These are phyloP conservation scores for Pyricularia grisea DNA, from an alignment of 2,329 filamentous ascomycete species.

Conservation along the genomic window DNA sequence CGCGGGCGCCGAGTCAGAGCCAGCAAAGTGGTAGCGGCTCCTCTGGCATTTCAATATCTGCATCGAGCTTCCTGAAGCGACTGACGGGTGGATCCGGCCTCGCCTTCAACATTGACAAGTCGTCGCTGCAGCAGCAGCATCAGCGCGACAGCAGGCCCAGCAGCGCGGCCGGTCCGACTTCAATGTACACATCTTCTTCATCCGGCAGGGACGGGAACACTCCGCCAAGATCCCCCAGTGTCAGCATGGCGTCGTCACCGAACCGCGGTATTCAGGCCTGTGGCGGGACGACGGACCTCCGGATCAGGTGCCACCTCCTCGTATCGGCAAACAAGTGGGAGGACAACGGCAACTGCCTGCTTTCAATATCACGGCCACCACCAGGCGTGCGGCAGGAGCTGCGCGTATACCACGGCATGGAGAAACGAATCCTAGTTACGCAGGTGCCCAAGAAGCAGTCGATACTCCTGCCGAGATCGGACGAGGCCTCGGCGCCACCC, in stretches of 20 bases:
- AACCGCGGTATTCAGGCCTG: constrained; percentile 31
- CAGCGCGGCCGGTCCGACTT: constrained; percentile 35
- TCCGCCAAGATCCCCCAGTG: constrained; percentile 46
- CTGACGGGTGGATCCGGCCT: constrained; percentile 60
- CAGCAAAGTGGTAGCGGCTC: constrained; percentile 48
- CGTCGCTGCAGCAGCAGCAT: constrained; percentile 57
- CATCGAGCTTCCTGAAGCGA: constrained; percentile 66
- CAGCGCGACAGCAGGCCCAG: constrained; percentile 29
- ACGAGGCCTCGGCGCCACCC: constrained; percentile 26
- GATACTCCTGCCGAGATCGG: not conserved
- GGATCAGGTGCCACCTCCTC: constrained; percentile 77
- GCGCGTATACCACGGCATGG: constrained; percentile 53
- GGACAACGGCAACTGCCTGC: constrained; percentile 74
- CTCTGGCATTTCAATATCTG: constrained; percentile 46
- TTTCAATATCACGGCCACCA: constrained; percentile 74
- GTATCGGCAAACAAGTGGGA: constrained; percentile 75
- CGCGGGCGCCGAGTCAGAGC: constrained; percentile 45
- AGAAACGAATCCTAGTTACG: constrained; percentile 78
- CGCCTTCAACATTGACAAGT: constrained; percentile 73
- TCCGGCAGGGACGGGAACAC: constrained; percentile 32
- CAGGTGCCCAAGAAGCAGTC: constrained; percentile 52
- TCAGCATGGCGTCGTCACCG: constrained; percentile 41
- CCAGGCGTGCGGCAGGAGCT: constrained; percentile 49
- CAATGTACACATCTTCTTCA: constrained; percentile 45
- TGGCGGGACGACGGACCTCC: constrained; percentile 64